A percentile compares a stretch with the other conserved stretches of the same genome.
Evolutionary conservation across 352 stramenopile species (phyloP).

Genomic region (Phytophthora boehmeriae): DNA sequence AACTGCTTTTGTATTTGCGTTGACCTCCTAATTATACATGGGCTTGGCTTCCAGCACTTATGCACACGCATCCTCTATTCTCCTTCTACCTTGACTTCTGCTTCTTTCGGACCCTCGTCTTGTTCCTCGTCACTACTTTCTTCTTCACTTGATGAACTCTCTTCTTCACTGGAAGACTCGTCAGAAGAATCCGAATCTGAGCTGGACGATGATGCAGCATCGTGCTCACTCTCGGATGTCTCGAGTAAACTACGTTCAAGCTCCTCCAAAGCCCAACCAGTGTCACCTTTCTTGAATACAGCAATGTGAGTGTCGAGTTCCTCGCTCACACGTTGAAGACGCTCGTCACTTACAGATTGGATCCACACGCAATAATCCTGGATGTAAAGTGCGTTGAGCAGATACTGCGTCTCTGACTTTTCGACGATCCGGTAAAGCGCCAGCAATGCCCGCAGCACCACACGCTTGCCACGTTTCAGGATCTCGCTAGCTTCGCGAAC

Average conservation of each 20-base stretch:
- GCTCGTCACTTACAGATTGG: conserved; percentile 64
- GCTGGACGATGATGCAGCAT: conserved; percentile 29
- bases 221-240: conserved; percentile 28
- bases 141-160: conserved; percentile 35
- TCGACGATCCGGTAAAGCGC: conserved; percentile 92
- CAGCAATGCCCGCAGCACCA: conserved; percentile 91
- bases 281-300: conserved; percentile 71
- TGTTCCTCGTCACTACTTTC: conserved; percentile 14
- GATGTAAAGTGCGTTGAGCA: conserved; percentile 96
- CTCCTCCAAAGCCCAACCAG: conserved; percentile 77
- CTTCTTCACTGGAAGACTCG: conserved; percentile 35
- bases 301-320: conserved; percentile 35
- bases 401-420: conserved; percentile 96
- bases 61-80: conserved; percentile 7
- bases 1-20: conserved; percentile 34
- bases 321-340: conserved; percentile 41
- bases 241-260: conserved; percentile 69
- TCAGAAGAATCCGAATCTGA: conserved; percentile 35
- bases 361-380: conserved; percentile 94
- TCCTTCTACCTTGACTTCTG: neutral
- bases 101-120: conserved; percentile 4
- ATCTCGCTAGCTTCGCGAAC: conserved; percentile 87
- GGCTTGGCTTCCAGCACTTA: conserved; percentile 16
- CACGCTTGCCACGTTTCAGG: conserved; percentile 85
- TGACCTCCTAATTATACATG: conserved; percentile 43